Percentiles rank a stretch among this genome's conserved stretches.
phyloP scores from a whole-genome alignment of 495 filamentous ascomycete species.

The Penicillium longicatenatum region DNA sequence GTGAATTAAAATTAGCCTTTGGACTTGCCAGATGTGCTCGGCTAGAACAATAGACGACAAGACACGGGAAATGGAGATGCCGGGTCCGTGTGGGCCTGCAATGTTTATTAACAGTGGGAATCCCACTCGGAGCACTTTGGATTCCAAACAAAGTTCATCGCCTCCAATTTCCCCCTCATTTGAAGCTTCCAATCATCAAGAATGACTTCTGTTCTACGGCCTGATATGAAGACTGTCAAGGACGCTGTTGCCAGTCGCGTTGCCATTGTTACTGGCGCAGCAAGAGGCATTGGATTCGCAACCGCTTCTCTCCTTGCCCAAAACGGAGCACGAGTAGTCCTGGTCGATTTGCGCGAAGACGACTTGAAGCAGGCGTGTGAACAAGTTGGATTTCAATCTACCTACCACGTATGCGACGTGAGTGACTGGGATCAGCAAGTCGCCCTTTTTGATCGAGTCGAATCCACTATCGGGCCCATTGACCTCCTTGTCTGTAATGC shows the following conservation, averaged over 20 bases:
- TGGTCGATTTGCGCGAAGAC: slow-evolving; percentile 38
- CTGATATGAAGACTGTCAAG: slow-evolving; percentile 7
- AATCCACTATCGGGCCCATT: slow-evolving; percentile 18
- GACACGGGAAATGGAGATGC: slow-evolving; percentile 2
- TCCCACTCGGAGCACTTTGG: background rate
- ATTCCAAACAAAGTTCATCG: background rate
- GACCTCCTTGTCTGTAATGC: slow-evolving; percentile 23
- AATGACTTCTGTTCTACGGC: slow-evolving; percentile 21
- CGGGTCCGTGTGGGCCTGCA: slow-evolving; percentile 4
- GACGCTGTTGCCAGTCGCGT: slow-evolving; percentile 12
- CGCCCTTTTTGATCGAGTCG: slow-evolving; percentile 17
- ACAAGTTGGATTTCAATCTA: slow-evolving; percentile 12
- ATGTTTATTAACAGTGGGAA: background rate
- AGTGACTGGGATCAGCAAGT: slow-evolving; percentile 26
- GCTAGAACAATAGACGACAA: background rate
- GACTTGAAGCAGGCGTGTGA: slow-evolving; percentile 22
- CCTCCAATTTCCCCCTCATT: background rate
- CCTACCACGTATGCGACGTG: slow-evolving; percentile 24
- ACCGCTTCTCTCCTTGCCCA: slow-evolving; percentile 30
- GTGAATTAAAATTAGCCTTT: no score
- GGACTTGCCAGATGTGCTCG: background rate
- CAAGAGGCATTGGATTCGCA: slow-evolving; percentile 37
- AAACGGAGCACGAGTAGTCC: slow-evolving; percentile 35
- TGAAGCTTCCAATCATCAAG: background rate
- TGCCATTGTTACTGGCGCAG: slow-evolving; percentile 39